These are phyloP conservation scores for Leucocoprinus leucothites DNA, from an alignment of 768 basidiomycete genomes.

Conservation along the genomic window DNA sequence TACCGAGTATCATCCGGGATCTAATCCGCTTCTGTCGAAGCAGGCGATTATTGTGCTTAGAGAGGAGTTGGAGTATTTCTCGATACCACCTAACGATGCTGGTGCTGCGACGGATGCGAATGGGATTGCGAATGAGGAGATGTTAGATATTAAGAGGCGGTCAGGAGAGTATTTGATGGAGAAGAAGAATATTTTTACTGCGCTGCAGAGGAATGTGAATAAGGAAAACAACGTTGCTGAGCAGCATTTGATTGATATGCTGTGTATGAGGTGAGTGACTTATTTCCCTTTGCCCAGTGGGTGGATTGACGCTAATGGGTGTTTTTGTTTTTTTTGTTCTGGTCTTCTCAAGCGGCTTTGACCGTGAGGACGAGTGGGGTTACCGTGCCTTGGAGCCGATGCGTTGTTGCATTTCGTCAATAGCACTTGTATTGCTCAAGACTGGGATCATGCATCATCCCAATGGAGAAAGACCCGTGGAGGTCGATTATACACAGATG, in stretches of 20 bases:
- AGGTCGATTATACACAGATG: slow-evolving; percentile 91
- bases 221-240: slow-evolving; percentile 99
- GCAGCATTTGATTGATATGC: slow-evolving; percentile 99
- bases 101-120: slow-evolving; percentile 65
- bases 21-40: slow-evolving; percentile 89
- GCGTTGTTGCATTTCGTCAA: slow-evolving; percentile 96
- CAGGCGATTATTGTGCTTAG: slow-evolving; percentile 98
- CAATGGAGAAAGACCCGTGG: slow-evolving; percentile 66
- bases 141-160: slow-evolving; percentile 79
- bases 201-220: slow-evolving; percentile 96
- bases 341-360: slow-evolving; percentile 80
- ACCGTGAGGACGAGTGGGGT: slow-evolving; percentile 98
- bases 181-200: slow-evolving; percentile 92
- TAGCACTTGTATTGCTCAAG: slow-evolving; percentile 95
- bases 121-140: slow-evolving; percentile 74
- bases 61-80: slow-evolving; percentile 98
- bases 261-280: slow-evolving; percentile 88
- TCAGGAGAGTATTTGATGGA: slow-evolving; percentile 88
- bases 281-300: neutral
- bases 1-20: slow-evolving; percentile 60
- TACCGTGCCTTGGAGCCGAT: slow-evolving; percentile 94
- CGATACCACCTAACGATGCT: slow-evolving; percentile 78
- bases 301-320: slow-evolving; percentile 9
- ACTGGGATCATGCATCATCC: slow-evolving; percentile 87
- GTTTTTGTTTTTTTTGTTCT: neutral